A percentile compares a stretch with the other conserved stretches of the same genome.
Conservation (phyloP, 495 filamentous ascomycete genomes). For the Penicillium lividum region DNA sequence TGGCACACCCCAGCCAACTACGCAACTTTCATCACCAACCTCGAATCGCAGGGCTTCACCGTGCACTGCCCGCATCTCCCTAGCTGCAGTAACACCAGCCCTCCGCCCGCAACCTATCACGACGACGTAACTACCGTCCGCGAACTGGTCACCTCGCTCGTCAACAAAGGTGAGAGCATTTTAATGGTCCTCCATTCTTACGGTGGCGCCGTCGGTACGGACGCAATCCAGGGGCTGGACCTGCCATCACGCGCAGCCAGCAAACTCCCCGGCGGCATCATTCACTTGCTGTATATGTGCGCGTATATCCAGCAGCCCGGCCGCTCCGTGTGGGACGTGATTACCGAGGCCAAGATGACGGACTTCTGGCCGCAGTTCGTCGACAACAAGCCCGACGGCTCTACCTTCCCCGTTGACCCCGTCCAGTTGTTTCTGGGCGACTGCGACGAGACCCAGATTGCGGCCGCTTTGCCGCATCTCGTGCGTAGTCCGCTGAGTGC, state of each 20-base stretch:
- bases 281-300: conserved; percentile 41
- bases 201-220: conserved; percentile 39
- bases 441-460: conserved; percentile 14
- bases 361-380: conserved; percentile 24
- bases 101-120: conserved; percentile 24
- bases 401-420: conserved; percentile 26
- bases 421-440: conserved; percentile 30
- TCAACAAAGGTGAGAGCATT: conserved; percentile 28
- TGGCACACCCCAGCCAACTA: conserved; percentile 47
- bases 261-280: conserved; percentile 36
- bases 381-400: conserved; percentile 18
- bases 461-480: conserved; percentile 25
- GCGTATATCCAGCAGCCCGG: conserved; percentile 35
- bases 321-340: conserved; percentile 17
- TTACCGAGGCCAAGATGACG: conserved; percentile 24
- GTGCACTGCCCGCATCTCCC: conserved; percentile 40
- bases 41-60: conserved; percentile 31
- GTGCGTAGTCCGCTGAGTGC: conserved; percentile 31
- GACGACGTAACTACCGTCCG: no score
- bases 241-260: conserved; percentile 20
- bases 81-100: conserved; percentile 27
- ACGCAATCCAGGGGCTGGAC: conserved; percentile 32
- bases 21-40: conserved; percentile 30
- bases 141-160: no score
- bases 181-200: conserved; percentile 45